Base-by-base conservation (phyloP, 2,329 filamentous ascomycete species). In the Aspergillus awamori region DNA sequence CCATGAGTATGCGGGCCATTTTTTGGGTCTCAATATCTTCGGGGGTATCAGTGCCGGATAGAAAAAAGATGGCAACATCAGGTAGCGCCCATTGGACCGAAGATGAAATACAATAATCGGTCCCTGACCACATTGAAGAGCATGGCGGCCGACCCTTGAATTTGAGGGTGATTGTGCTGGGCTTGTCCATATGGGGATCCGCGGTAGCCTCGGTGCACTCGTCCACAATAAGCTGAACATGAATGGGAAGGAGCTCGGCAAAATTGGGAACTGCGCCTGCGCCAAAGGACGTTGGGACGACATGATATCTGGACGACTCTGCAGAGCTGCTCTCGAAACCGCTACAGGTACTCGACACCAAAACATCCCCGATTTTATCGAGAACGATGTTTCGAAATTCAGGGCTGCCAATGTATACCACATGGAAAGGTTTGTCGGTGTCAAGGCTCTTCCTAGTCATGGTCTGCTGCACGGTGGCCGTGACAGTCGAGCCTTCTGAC, bases 211-310 rank as follows among this genome's bases (percentile, higher is more conserved):
- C 69, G 43, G 75, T 64, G 60, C 80, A 82, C 60, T 81, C 79
- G 51, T 83, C 80, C 39, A 83, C 80, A 54, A 80, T 75, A 13
- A 83, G 74, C 63, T 82, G 79, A 15, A 80, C 74, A 70, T 77
- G 76, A 51, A 78, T 80, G 30, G 78, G 79, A 26, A 83, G 77
- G 26, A 83, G 76, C 53, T 82, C 80, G 13, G 81, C 80, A 68
- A 79, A 80, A 43, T 80, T 81, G 6, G 80, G 77, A 36, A 77
- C 70, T 28, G 77, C 72, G 22, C 77, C 79, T 38, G 75, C 73
- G 49, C 79, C 80, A 66, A 80, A 81, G 0, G 79, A 79, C 8
- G 80, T 79, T 10, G 80, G 80, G 38, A 82, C 77, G 59, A 82
- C 77, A 67, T 81, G 80, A 63, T 80, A 82, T 47, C 78, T 75